These are phyloP conservation scores for Halenospora varia DNA, from an alignment of 495 filamentous ascomycete species.

Conservation along the genomic window DNA sequence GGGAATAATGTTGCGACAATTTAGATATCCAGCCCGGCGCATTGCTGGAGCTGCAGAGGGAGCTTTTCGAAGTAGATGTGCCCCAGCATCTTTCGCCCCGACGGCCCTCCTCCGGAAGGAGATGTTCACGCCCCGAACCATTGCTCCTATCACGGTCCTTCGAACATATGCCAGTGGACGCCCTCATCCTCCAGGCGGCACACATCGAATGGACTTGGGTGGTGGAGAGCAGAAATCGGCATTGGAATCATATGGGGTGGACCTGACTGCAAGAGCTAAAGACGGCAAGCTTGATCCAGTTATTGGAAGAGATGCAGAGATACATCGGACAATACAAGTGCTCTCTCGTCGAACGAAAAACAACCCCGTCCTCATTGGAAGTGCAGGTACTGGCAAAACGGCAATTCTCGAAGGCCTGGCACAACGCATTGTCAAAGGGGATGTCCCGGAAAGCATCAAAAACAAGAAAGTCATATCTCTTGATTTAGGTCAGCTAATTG, in stretches of 20 bases:
- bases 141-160: constrained; percentile 5
- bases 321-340: constrained; percentile 91
- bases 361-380: constrained; percentile 91
- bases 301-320: constrained; percentile 87
- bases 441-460: constrained; percentile 96
- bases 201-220: constrained; percentile 86
- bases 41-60: constrained; percentile 13
- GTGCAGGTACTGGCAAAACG: constrained; percentile 92
- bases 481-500: constrained; percentile 88
- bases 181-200: constrained; percentile 85
- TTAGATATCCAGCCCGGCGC: constrained; percentile 17
- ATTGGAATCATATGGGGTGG: constrained; percentile 84
- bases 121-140: not conserved
- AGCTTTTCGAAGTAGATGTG: constrained; percentile 5
- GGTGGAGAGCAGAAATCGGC: constrained; percentile 74
- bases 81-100: not conserved
- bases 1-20: constrained; percentile 17
- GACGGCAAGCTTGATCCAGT: constrained; percentile 93
- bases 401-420: constrained; percentile 92
- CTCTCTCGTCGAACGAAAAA: constrained; percentile 93
- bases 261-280: constrained; percentile 81
- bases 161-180: constrained; percentile 72
- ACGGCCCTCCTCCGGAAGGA: not conserved
- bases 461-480: constrained; percentile 84
- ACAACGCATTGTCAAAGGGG: constrained; percentile 83